Evolutionary conservation across 257 asterid genomes (phyloP).

Genomic region (Leptodermis oblonga): DNA sequence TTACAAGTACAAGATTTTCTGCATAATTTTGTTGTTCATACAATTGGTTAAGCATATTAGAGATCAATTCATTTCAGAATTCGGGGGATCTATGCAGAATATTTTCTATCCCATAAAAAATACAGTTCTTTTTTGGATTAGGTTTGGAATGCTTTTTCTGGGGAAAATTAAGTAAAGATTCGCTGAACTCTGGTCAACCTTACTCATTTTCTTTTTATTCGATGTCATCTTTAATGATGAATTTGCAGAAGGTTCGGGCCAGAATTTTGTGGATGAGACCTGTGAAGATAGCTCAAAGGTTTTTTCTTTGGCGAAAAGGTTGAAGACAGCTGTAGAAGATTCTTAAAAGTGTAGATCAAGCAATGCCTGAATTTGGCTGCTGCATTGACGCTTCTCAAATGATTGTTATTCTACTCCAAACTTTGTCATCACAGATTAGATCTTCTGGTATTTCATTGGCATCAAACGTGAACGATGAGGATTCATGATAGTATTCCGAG

Average conservation of each 20-base stretch:
- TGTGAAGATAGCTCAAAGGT: constrained; percentile 8
- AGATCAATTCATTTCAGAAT: not conserved
- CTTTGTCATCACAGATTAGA: constrained; percentile 15
- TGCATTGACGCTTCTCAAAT: not conserved
- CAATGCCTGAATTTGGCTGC: not conserved
- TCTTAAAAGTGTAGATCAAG: constrained; percentile 23
- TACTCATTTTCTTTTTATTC: not conserved
- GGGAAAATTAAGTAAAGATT: not conserved
- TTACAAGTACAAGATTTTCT: not conserved
- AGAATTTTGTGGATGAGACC: constrained; percentile 31
- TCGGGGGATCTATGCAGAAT: not conserved
- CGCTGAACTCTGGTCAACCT: not conserved
- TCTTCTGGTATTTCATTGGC: constrained; percentile 9
- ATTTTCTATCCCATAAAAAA: not conserved
- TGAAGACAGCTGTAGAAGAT: constrained; percentile 20
- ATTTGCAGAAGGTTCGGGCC: constrained; percentile 38
- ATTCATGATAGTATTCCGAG: not conserved
- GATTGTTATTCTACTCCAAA: not conserved
- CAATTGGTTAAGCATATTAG: not conserved
- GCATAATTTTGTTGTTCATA: not conserved
- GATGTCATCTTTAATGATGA: not conserved
- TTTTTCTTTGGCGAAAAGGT: constrained; percentile 18
- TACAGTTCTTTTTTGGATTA: not conserved
- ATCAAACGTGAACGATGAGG: constrained; percentile 4
- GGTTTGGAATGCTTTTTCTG: not conserved